Conservation (phyloP, 106 monocot species). For the Dendrobium officinale region DNA sequence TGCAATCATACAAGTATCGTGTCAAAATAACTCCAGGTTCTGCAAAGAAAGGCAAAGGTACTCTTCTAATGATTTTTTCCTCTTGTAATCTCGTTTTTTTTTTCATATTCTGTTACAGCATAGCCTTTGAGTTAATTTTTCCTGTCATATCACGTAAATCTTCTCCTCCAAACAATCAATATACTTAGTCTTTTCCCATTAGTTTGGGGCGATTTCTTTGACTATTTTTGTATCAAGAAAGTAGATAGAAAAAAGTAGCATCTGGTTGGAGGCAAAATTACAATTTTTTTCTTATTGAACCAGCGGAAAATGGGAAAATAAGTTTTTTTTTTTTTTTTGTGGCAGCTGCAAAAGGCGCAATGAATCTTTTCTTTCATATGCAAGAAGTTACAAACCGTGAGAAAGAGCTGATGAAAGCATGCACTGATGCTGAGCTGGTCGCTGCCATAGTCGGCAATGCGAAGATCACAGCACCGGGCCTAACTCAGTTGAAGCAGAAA, state of each 20-base stretch:
- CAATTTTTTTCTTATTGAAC: too few species aligned
- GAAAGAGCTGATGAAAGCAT: conserved; percentile 95
- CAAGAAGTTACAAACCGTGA: conserved; percentile 66
- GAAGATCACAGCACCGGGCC: conserved; percentile 90
- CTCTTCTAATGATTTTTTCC: neutral
- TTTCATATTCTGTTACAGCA: neutral
- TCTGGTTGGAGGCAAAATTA: neutral
- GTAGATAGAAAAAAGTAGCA: neutral
- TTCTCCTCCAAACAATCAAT: neutral
- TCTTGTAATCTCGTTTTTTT: neutral
- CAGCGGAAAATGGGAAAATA: neutral
- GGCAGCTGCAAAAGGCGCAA: conserved; percentile 90
- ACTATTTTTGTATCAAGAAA: neutral
- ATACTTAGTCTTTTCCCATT: too few species aligned
- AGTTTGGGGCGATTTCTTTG: neutral
- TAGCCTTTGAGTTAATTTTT: neutral
- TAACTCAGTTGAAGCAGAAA: conserved; percentile 91
- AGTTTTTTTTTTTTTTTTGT: neutral
- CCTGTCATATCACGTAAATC: neutral
- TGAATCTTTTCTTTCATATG: conserved; percentile 79
- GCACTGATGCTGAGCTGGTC: conserved; percentile 82
- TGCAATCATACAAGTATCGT: conserved; percentile 90
- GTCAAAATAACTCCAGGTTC: conserved; percentile 97
- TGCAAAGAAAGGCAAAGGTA: conserved; percentile 98
- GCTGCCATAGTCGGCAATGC: conserved; percentile 90